Conservation (phyloP, 1,284 basidiomycete genomes). For the Fomes fomentarius region DNA sequence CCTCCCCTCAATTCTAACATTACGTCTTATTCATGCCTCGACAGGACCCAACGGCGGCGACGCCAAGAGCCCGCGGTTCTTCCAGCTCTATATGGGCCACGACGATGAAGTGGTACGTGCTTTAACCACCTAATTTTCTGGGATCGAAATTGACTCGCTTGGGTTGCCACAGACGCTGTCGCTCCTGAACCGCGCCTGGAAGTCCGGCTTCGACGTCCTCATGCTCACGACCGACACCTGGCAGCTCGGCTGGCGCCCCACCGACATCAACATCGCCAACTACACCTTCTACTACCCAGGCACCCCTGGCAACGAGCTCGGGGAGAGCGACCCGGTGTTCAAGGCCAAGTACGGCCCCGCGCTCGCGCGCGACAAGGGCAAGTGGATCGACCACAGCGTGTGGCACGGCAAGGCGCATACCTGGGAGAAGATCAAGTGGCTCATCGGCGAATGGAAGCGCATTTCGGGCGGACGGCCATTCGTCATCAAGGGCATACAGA, state of each 20-base stretch:
- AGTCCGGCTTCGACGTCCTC: conserved; percentile 52
- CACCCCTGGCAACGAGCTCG: conserved; percentile 50
- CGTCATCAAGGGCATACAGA: conserved; percentile 61
- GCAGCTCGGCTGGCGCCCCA: conserved; percentile 63
- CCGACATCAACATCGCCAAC: conserved; percentile 57
- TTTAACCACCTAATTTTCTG: background rate
- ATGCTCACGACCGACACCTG: conserved; percentile 64
- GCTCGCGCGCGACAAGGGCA: conserved; percentile 46
- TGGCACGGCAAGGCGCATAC: conserved; percentile 63
- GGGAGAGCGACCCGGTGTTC: conserved; percentile 57
- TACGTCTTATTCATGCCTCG: too few species aligned
- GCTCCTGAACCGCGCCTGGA: conserved; percentile 51
- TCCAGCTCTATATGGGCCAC: conserved; percentile 65
- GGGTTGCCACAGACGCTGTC: conserved; percentile 40
- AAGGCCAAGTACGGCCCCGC: conserved; percentile 52
- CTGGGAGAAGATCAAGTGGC: conserved; percentile 57
- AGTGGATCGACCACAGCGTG: conserved; percentile 56
- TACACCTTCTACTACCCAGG: conserved; percentile 50
- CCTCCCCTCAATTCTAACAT: background rate
- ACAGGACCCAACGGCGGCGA: conserved; percentile 39
- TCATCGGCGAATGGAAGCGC: conserved; percentile 44
- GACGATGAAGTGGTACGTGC: conserved; percentile 49
- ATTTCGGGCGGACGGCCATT: conserved; percentile 58
- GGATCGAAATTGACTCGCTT: background rate
- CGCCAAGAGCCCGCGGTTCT: conserved; percentile 52